phyloP scores from a whole-genome alignment of 495 filamentous ascomycete genomes.

The Trypethelium eluteriae region DNA sequence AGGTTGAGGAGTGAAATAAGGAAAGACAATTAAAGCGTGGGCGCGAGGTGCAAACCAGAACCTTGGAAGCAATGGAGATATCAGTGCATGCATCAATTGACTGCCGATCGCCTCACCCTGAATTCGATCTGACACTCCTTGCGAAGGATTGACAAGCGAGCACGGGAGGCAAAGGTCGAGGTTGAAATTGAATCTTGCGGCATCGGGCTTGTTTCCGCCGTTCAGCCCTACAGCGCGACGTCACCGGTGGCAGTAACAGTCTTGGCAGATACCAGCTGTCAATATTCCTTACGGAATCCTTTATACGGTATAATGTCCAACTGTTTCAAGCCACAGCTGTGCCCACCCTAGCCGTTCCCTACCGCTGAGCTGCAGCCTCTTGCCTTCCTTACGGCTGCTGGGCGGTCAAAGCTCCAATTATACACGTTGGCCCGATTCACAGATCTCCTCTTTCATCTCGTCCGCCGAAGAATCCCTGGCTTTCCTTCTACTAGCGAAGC shows the following conservation, averaged over 20 bases:
- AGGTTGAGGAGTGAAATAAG: neutral
- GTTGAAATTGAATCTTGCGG: neutral
- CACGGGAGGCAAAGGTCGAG: neutral
- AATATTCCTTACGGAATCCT: neutral
- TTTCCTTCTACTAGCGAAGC: neutral
- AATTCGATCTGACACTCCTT: neutral
- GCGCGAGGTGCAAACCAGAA: neutral
- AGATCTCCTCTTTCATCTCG: constrained; percentile 3
- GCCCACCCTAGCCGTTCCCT: constrained; percentile 3
- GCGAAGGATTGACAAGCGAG: neutral
- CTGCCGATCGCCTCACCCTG: neutral
- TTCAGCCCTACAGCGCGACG: constrained; percentile 3
- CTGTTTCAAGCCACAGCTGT: neutral
- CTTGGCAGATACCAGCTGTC: neutral
- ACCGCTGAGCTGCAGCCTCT: neutral
- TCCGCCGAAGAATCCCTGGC: neutral
- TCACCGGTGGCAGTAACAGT: neutral
- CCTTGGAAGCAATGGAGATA: neutral
- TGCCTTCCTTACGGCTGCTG: neutral
- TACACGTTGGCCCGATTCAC: constrained; percentile 20
- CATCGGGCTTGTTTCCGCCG: neutral
- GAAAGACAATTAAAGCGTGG: neutral
- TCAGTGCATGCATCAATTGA: neutral
- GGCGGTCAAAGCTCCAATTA: constrained; percentile 1
- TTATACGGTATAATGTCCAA: neutral